Conservation (phyloP, 2,329 filamentous ascomycete species). For the Beauveria sp. region DNA sequence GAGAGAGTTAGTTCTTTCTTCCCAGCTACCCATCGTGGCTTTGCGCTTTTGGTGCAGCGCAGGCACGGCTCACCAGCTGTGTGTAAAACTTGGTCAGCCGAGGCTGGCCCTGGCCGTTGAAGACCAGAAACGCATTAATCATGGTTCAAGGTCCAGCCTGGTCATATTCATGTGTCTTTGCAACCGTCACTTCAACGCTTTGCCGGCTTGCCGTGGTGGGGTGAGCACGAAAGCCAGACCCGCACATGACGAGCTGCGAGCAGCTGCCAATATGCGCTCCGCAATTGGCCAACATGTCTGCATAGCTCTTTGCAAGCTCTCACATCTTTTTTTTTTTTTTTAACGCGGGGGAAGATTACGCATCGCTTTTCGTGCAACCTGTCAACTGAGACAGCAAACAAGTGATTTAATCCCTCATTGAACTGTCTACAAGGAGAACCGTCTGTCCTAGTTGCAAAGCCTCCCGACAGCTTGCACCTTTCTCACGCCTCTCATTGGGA, state of each 20-base stretch:
- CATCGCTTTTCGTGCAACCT: background rate
- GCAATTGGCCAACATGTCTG: conserved; percentile 3
- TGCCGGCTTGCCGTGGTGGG: background rate
- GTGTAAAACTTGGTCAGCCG: conserved; percentile 98
- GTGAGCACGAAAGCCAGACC: background rate
- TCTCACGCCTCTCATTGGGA: background rate
- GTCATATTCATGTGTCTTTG: background rate
- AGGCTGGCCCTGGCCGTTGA: conserved; percentile 96
- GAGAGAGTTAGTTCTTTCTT: background rate
- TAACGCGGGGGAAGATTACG: background rate
- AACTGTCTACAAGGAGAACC: background rate
- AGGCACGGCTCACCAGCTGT: conserved; percentile 58
- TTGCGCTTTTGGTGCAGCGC: background rate
- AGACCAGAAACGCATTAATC: conserved; percentile 98
- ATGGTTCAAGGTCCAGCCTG: conserved; percentile 42
- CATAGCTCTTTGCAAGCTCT: background rate
- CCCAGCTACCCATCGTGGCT: background rate
- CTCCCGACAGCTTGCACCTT: background rate
- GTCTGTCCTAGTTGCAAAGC: background rate
- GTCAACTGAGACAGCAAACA: background rate
- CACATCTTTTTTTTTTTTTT: background rate
- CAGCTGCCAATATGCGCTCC: conserved; percentile 5
- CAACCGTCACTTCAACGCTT: background rate
- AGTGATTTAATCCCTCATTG: background rate
- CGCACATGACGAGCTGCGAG: conserved; percentile 10